Base-by-base conservation (phyloP, 495 filamentous ascomycete species). In the Glutinoglossum americanum region DNA sequence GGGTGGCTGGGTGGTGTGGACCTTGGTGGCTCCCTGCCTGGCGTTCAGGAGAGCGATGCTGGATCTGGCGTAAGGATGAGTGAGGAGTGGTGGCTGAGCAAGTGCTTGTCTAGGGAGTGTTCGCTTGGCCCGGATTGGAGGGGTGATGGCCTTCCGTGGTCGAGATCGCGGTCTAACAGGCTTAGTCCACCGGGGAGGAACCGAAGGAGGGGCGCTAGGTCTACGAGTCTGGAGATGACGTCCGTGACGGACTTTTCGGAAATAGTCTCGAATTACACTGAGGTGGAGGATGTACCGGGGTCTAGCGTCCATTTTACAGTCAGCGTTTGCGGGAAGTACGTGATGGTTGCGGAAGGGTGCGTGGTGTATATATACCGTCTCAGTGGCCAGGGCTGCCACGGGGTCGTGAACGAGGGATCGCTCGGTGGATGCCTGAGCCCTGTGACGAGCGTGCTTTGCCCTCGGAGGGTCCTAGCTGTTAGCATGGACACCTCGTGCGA, bases 301-400 rank as follows among this genome's bases (percentile, higher is more conserved):
- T 51, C 56, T 8, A 68, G 66, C 1, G 65, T 69, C 10, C 55
- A 72, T 17, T 79, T 82, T 60, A 75, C 69, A 19, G 70, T 76
- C 32, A 83, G 80, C 66, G 71, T 66, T 51, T 86, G 82, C 63
- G 75, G 78, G 10, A 74, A 69, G 45, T 81, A 81, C 62, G 64
- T 82, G 1, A 66, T 85, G 30, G 71, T 79, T 26, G 72, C 76
- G 1, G 71, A 78, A 37, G 79, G 76, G 6, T 74, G 72, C 58
- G 67, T 76, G 51, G 77, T 87, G 28, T 78, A 81, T 61, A 68
- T 84, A 27, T 87, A 84, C 62, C 66, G 69, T 39, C 68, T 86
- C 1, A 66, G 68, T 33, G 66, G 65, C 11, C 60, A 61, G 3
- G 26, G 21, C 3, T 8, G 7, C 3, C n/a, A 10, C 6, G 11